Evolutionary conservation across 352 stramenopile species (phyloP).

Genomic region (Globisporangium megalacanthum): DNA sequence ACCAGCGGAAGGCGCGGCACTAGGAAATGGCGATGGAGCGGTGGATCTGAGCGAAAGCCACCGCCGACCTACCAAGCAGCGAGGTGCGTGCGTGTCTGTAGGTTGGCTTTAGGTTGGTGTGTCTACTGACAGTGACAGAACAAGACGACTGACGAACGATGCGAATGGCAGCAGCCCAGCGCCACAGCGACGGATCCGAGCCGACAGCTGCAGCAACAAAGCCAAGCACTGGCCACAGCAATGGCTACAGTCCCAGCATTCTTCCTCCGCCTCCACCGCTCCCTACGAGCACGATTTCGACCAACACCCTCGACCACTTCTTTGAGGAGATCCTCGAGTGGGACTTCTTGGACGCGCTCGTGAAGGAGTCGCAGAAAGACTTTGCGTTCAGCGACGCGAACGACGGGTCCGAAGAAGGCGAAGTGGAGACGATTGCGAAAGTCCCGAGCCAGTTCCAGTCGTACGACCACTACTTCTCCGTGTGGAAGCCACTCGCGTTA

Average conservation of each 20-base stretch:
- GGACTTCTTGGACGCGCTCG: slow-evolving; percentile 64
- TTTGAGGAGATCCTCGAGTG: slow-evolving; percentile 83
- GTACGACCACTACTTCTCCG: slow-evolving; percentile 86
- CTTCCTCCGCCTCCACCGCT: background rate
- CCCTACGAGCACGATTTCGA: slow-evolving; percentile 7
- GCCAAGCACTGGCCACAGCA: slow-evolving; percentile 5
- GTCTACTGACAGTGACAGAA: background rate
- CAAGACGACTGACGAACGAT: background rate
- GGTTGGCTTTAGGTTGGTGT: background rate
- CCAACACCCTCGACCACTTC: slow-evolving; percentile 73
- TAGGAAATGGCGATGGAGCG: slow-evolving; percentile 14
- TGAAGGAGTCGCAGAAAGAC: slow-evolving; percentile 48
- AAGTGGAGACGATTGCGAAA: slow-evolving; percentile 47
- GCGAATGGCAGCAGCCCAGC: slow-evolving; percentile 2
- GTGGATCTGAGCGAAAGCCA: slow-evolving; percentile 42
- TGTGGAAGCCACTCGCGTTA: slow-evolving; percentile 83
- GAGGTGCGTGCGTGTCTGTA: slow-evolving; percentile 3
- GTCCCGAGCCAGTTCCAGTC: slow-evolving; percentile 83
- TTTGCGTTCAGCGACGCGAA: slow-evolving; percentile 45
- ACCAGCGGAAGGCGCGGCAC: slow-evolving; percentile 11
- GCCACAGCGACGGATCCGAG: slow-evolving; percentile 11
- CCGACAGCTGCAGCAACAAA: slow-evolving; percentile 7
- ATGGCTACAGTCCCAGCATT: slow-evolving; percentile 1
- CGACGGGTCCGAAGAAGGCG: slow-evolving; percentile 68
- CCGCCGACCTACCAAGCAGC: slow-evolving; percentile 65